These are phyloP conservation scores for Cynara cardunculus DNA, from an alignment of 129 eudicot species.

Conservation along the genomic window DNA sequence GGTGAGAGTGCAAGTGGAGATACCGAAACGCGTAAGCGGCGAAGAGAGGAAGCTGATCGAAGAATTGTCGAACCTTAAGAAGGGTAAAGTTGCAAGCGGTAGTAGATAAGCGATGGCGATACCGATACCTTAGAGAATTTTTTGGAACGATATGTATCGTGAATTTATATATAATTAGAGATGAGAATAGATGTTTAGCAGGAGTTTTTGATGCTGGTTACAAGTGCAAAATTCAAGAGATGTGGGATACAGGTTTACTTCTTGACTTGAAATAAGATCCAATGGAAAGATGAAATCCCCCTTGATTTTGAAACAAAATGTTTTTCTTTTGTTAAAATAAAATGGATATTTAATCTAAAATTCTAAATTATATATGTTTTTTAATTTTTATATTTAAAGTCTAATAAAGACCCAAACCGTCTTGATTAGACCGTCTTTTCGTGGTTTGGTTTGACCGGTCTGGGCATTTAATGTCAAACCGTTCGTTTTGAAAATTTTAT, in stretches of 20 bases:
- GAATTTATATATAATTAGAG: background rate
- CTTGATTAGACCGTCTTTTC: no score
- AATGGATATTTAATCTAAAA: no score
- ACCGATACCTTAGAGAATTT: background rate
- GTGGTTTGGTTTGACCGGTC: no score
- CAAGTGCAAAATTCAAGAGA: conserved; percentile 5
- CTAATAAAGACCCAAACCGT: no score
- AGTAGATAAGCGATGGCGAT: conserved; percentile 25
- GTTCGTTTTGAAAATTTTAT: no score
- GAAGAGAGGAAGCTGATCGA: conserved; percentile 81
- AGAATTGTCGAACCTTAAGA: conserved; percentile 60
- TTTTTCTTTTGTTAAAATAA: no score
- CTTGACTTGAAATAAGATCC: background rate
- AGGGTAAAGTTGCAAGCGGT: conserved; percentile 52
- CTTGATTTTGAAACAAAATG: no score
- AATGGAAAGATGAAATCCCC: background rate
- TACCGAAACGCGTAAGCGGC: conserved; percentile 63
- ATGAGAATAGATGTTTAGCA: conserved; percentile 14
- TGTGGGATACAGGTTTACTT: background rate
- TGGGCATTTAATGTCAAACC: no score
- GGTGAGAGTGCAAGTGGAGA: conserved; percentile 90
- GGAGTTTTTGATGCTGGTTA: conserved; percentile 12
- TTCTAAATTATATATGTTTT: no score
- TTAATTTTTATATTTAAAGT: no score
- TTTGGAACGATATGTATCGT: background rate